Evolutionary conservation across 2,329 filamentous ascomycete genomes (phyloP).

Genomic region (Aspergillus tamarii): DNA sequence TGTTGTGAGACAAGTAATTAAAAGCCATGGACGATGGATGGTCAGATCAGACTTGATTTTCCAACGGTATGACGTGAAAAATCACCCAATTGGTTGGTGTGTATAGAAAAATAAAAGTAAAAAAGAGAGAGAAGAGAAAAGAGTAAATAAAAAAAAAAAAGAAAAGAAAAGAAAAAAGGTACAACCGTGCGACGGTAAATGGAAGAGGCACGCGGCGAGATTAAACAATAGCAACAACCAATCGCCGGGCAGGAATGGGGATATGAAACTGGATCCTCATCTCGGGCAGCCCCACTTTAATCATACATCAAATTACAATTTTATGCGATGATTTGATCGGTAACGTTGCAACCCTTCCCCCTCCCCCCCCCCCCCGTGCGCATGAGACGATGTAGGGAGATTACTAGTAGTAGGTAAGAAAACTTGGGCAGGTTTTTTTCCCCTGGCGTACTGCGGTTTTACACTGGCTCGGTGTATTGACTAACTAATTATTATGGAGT

Average conservation of each 20-base stretch:
- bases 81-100: neutral
- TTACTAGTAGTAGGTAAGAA: too few relatives aligned
- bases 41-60: neutral
- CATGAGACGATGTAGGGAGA: neutral
- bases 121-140: neutral
- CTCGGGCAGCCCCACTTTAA: conserved; percentile 15
- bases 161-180: neutral
- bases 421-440: too few relatives aligned
- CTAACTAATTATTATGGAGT: too few relatives aligned
- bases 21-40: too few relatives aligned
- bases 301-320: conserved; percentile 4
- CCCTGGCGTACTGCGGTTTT: neutral
- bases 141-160: neutral
- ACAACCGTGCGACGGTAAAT: neutral
- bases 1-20: too few relatives aligned
- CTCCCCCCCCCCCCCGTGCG: neutral
- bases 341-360: neutral
- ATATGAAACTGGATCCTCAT: conserved; percentile 18
- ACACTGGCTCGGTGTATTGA: too few relatives aligned
- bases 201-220: conserved; percentile 9
- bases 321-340: neutral
- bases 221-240: conserved; percentile 1
- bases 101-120: neutral
- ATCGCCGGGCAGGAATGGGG: neutral
- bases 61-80: neutral